Evolutionary conservation across 345 rosid genomes (phyloP).

Genomic region (Heritiera fomes): DNA sequence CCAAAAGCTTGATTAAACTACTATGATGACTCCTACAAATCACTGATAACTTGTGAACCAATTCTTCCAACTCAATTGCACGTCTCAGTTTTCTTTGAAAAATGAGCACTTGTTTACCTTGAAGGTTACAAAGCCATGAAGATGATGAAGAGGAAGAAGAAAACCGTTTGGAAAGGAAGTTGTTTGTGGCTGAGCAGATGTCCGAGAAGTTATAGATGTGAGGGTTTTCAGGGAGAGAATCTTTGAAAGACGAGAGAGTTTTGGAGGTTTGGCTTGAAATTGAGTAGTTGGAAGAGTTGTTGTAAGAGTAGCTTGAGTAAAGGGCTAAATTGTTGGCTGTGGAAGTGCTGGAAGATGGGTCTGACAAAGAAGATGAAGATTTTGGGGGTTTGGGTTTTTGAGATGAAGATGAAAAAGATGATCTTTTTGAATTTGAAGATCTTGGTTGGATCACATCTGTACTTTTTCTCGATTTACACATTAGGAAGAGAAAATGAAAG

Average conservation of each 20-base stretch:
- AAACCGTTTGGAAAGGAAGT: constrained; percentile 32
- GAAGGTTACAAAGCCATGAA: constrained; percentile 42
- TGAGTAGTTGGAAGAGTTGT: constrained; percentile 15
- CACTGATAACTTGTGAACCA: constrained; percentile 17
- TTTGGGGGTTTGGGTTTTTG: constrained; percentile 13
- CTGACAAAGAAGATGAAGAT: background rate
- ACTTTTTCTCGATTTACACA: constrained; percentile 22
- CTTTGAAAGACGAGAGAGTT: constrained; percentile 25
- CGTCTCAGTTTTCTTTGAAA: constrained; percentile 29
- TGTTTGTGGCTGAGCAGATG: constrained; percentile 35
- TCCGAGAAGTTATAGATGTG: constrained; percentile 33
- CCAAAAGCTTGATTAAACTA: constrained; percentile 46
- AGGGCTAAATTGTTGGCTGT: background rate
- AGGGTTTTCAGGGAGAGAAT: constrained; percentile 37
- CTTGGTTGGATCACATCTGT: constrained; percentile 9
- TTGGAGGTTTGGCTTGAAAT: constrained; percentile 23
- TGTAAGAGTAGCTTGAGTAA: constrained; percentile 12
- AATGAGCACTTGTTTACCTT: constrained; percentile 31
- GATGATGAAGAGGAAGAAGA: constrained; percentile 42
- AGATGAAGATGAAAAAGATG: background rate
- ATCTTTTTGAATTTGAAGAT: background rate
- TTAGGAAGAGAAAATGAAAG: background rate
- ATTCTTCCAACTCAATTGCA: background rate
- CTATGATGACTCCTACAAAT: constrained; percentile 46
- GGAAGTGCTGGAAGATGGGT: constrained; percentile 3